phyloP scores from a whole-genome alignment of 208 protist genomes.

The Eutreptiella sp. region DNA sequence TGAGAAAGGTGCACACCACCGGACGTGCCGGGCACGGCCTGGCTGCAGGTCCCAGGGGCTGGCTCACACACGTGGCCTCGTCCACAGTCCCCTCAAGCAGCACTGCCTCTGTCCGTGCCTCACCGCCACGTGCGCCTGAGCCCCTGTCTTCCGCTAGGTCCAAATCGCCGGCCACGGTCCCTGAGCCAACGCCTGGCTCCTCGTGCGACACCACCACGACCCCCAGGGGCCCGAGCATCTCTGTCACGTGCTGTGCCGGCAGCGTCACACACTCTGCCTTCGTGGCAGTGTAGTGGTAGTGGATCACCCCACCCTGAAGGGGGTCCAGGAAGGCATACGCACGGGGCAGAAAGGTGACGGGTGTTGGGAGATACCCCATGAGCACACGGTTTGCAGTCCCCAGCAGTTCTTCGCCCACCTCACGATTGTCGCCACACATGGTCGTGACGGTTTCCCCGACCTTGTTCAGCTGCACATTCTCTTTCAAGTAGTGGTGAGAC shows the following conservation, averaged over 20 bases:
- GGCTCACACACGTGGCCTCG: too few species aligned
- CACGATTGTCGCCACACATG: constrained; percentile 69
- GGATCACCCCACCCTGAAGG: constrained; percentile 39
- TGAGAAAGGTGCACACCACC: too few species aligned
- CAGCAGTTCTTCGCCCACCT: constrained; percentile 53
- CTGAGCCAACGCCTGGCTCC: too few species aligned
- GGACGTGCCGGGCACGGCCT: too few species aligned
- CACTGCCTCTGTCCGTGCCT: too few species aligned
- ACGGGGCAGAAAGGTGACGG: constrained; percentile 51
- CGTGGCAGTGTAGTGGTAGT: constrained; percentile 73
- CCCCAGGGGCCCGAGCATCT: too few species aligned
- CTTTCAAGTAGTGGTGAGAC: constrained; percentile 56
- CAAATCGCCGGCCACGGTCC: too few species aligned
- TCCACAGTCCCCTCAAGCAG: too few species aligned
- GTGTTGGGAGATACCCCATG: constrained; percentile 77
- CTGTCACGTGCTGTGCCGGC: constrained; percentile 11
- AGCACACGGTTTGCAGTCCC: constrained; percentile 71
- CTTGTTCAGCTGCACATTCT: constrained; percentile 67
- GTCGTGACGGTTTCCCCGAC: constrained; percentile 58
- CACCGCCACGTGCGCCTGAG: too few species aligned
- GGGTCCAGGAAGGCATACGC: constrained; percentile 63
- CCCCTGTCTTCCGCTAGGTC: too few species aligned
- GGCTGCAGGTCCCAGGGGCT: too few species aligned
- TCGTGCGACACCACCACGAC: too few species aligned
- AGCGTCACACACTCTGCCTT: constrained; percentile 37